Conservation (phyloP, 1,139 yeast species). For the Yueomyces sp. region DNA sequence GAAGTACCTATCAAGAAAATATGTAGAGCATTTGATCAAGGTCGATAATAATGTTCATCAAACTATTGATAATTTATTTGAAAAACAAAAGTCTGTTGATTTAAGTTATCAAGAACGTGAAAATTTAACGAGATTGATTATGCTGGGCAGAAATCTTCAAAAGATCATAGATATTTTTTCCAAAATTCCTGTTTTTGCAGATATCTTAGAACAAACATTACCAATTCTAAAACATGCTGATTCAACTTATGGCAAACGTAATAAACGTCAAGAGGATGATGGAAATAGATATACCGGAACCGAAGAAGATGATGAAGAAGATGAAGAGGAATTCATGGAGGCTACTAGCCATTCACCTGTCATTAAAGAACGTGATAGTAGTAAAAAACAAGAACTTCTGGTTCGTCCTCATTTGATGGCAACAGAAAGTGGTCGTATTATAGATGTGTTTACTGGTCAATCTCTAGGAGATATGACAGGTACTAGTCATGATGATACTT, state of each 20-base stretch:
- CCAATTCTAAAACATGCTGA: constrained; percentile 4
- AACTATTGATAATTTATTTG: constrained; percentile 49
- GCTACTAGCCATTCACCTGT: too few species aligned
- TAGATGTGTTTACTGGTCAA: constrained; percentile 59
- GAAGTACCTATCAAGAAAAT: constrained; percentile 29
- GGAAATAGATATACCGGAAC: background rate
- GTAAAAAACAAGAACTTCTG: constrained; percentile 8
- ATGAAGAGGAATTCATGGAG: too few species aligned
- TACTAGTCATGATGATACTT: constrained; percentile 26
- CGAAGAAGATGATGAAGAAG: constrained; percentile 1
- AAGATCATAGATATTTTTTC: constrained; percentile 49
- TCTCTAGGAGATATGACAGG: constrained; percentile 40
- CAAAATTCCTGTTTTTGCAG: constrained; percentile 11
- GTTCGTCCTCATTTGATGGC: constrained; percentile 56
- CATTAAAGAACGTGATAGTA: background rate
- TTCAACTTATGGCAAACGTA: background rate
- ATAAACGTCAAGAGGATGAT: background rate
- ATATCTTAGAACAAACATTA: constrained; percentile 6
- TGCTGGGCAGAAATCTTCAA: constrained; percentile 51
- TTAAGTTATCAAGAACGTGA: constrained; percentile 59
- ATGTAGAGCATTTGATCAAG: constrained; percentile 39
- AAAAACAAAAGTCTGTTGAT: constrained; percentile 42
- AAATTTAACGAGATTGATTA: constrained; percentile 48
- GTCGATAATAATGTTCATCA: constrained; percentile 46
- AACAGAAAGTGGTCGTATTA: constrained; percentile 44